phyloP scores from a whole-genome alignment of 2,329 filamentous ascomycete genomes.

The Verticillium tricorpus region DNA sequence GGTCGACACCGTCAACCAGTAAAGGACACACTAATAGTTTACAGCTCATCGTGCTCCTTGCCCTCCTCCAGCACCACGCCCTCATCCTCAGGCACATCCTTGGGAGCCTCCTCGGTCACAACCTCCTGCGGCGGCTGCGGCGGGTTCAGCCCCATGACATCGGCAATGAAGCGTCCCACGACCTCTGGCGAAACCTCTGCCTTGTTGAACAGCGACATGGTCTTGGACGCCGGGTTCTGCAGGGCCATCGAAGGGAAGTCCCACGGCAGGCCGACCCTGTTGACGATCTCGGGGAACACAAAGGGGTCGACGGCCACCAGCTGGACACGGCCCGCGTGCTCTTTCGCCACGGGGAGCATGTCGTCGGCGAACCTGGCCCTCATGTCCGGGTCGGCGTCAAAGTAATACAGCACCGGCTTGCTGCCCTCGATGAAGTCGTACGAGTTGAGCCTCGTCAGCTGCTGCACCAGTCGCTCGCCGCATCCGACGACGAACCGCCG shows the following conservation, averaged over 20 bases:
- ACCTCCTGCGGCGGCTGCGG: neutral
- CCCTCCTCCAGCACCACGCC: neutral
- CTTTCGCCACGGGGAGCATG: conserved; percentile 34
- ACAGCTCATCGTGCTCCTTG: conserved; percentile 5
- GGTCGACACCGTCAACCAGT: too few species aligned
- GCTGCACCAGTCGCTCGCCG: conserved; percentile 31
- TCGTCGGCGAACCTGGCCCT: conserved; percentile 27
- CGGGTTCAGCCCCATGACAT: neutral
- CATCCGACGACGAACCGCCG: conserved; percentile 32
- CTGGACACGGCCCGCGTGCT: conserved; percentile 39
- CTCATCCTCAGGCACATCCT: conserved; percentile 1
- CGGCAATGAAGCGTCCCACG: conserved; percentile 4
- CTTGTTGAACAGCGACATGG: conserved; percentile 1
- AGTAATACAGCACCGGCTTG: conserved; percentile 22
- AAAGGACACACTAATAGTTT: neutral
- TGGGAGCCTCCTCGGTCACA: neutral
- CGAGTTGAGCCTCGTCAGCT: conserved; percentile 40
- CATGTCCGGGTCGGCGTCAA: conserved; percentile 18
- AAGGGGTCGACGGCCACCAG: conserved; percentile 41
- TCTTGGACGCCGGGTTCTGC: conserved; percentile 4
- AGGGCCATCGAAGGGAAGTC: conserved; percentile 8
- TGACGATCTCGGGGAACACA: conserved; percentile 39
- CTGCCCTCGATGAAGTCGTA: conserved; percentile 19
- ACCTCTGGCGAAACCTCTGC: conserved; percentile 3
- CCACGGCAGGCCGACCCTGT: conserved; percentile 26